phyloP scores from a whole-genome alignment of 805 yeast genomes.

The Lipomyces yamanashiensis region DNA sequence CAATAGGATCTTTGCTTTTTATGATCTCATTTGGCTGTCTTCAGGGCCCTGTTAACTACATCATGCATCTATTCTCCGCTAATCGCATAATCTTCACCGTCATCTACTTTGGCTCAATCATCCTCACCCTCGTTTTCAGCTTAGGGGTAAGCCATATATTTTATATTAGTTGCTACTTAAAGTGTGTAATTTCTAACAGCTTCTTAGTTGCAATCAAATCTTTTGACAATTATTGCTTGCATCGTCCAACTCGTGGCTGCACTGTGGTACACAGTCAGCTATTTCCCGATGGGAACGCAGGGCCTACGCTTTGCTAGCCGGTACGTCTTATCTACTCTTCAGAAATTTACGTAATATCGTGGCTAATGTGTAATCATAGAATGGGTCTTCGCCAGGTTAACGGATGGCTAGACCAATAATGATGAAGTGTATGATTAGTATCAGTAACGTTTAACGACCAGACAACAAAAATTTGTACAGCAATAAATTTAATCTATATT shows the following conservation, averaged over 20 bases:
- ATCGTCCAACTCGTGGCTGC: constrained; percentile 81
- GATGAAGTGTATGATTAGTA: neutral
- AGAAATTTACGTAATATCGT: neutral
- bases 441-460: neutral
- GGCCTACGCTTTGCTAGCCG: constrained; percentile 39
- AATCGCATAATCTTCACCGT: constrained; percentile 79
- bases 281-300: constrained; percentile 84
- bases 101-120: constrained; percentile 79
- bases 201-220: constrained; percentile 60
- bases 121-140: constrained; percentile 78
- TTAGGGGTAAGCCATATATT: constrained; percentile 48
- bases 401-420: constrained; percentile 48
- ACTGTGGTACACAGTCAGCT: constrained; percentile 86
- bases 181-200: neutral
- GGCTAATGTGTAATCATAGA: constrained; percentile 42
- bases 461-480: neutral
- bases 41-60: constrained; percentile 88
- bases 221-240: constrained; percentile 77
- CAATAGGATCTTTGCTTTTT: constrained; percentile 85
- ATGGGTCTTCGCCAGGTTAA: constrained; percentile 62
- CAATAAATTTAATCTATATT: neutral
- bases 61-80: constrained; percentile 71
- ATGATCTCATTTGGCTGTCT: constrained; percentile 86
- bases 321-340: constrained; percentile 18
- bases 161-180: neutral